Evolutionary conservation across 2,329 filamentous ascomycete species (phyloP), one percentile per base, ranked within the genome.

Genomic region (Cordyceps javanica): DNA sequence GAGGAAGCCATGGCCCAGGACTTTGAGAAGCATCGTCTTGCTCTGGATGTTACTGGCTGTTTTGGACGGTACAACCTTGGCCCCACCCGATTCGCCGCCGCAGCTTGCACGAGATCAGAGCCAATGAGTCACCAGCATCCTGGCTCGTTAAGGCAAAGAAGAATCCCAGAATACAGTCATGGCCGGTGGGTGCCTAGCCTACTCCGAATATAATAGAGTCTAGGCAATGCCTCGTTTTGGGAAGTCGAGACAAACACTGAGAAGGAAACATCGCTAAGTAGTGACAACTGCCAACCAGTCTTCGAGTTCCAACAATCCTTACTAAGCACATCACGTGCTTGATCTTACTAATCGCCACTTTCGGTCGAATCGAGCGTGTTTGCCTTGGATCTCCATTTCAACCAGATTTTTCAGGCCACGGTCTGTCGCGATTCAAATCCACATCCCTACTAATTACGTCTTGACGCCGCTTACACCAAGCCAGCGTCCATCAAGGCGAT

Each of bases 361-460:
- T 21, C 13, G 7, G 28, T n/a, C n/a, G 10, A 36, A 26, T 45
- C n/a, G 2, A 44, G 58, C 54, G 23, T 54, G 42, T 54, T 49
- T 58, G 57, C 57, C 56, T 58, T 45, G 41, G 25, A 53, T 58
- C n/a, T 46, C 58, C 46, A 57, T 68, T 68, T 64, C 66, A 63
- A 69, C 69, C 69, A 65, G 66, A 70, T 62, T 70, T 69, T 69
- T 71, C 69, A 71, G 69, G 68, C 68, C 60, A 65, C 65, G 34
- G 48, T 30, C 48, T 44, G 36, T 60, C 54, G 58, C 58, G 58
- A 60, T 53, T 19, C 51, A 28, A 52, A 57, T 60, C 58, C 58
- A 52, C 51, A 54, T 49, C 34, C 8, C n/a, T n/a, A 54, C 55
- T 46, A 28, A 21, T 14, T 51, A 28, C 39, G 32, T 14, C 45